A percentile compares a stretch with the other conserved stretches of the same genome.
Conservation (phyloP, 1,139 yeast genomes). For the Kodamaea sp. region DNA sequence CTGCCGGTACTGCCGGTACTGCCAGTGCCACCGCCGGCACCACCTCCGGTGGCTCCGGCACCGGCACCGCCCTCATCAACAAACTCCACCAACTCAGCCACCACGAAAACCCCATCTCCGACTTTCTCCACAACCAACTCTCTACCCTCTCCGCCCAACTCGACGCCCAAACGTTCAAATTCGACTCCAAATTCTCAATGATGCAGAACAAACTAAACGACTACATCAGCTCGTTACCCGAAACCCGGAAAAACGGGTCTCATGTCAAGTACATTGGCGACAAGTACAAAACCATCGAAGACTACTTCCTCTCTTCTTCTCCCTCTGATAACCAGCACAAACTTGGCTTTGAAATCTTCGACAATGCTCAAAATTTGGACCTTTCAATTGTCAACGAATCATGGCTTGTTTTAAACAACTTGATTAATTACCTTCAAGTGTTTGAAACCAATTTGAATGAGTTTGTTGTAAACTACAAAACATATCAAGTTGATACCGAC, state of each 20-base stretch:
- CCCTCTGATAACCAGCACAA: conserved; percentile 27
- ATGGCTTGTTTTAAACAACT: conserved; percentile 42
- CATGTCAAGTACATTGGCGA: conserved; percentile 53
- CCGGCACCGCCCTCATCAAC: conserved; percentile 54
- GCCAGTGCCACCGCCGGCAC: conserved; percentile 31
- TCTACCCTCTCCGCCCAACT: conserved; percentile 33
- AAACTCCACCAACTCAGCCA: conserved; percentile 38
- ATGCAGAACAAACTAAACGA: conserved; percentile 40
- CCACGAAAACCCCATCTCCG: conserved; percentile 55
- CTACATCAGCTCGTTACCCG: conserved; percentile 34
- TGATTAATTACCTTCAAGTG: conserved; percentile 32
- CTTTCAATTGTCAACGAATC: conserved; percentile 44
- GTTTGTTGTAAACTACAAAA: conserved; percentile 36
- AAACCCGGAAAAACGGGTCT: conserved; percentile 35
- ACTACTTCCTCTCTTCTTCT: conserved; percentile 31
- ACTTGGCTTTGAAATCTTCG: conserved; percentile 33
- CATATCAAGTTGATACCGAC: conserved; percentile 27
- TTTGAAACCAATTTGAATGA: conserved; percentile 30
- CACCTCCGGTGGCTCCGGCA: conserved; percentile 21
- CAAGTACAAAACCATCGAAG: conserved; percentile 35
- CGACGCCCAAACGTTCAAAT: conserved; percentile 33
- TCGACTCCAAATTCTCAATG: conserved; percentile 31
- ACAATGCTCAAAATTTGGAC: conserved; percentile 40
- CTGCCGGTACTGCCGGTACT: conserved; percentile 4
- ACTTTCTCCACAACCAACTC: conserved; percentile 47